Conservation (phyloP, 257 asterid genomes). For the Marsdenia floribunda region DNA sequence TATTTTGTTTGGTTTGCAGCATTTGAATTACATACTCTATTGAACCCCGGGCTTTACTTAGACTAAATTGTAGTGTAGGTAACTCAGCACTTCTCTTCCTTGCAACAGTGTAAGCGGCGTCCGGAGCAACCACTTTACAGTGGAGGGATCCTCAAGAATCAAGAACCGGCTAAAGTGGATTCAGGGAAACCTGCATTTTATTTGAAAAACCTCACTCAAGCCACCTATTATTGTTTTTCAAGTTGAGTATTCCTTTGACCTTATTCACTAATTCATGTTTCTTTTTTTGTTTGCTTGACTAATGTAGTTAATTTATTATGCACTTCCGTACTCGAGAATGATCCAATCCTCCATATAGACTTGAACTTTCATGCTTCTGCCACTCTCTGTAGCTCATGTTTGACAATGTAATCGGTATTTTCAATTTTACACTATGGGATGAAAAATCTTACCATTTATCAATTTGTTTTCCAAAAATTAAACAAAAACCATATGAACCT, state of each 20-base stretch:
- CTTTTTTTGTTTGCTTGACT: background rate
- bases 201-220: conserved; percentile 35
- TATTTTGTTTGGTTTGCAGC: background rate
- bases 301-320: background rate
- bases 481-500: background rate
- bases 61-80: background rate
- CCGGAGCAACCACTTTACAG: conserved; percentile 58
- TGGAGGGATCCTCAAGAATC: conserved; percentile 58
- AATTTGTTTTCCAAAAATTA: background rate
- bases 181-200: conserved; percentile 21
- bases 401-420: background rate
- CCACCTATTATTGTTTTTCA: conserved; percentile 55
- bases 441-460: background rate
- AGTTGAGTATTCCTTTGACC: conserved; percentile 29
- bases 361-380: no score
- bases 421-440: background rate
- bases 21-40: background rate
- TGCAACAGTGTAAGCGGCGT: conserved; percentile 45
- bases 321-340: no score
- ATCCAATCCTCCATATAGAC: no score
- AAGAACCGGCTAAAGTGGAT: conserved; percentile 20
- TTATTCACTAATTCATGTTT: background rate
- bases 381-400: background rate
- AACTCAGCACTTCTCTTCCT: no score
- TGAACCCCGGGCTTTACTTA: background rate